Conservation (phyloP, 805 yeast species). For the Starmerella ratchasimensis region DNA sequence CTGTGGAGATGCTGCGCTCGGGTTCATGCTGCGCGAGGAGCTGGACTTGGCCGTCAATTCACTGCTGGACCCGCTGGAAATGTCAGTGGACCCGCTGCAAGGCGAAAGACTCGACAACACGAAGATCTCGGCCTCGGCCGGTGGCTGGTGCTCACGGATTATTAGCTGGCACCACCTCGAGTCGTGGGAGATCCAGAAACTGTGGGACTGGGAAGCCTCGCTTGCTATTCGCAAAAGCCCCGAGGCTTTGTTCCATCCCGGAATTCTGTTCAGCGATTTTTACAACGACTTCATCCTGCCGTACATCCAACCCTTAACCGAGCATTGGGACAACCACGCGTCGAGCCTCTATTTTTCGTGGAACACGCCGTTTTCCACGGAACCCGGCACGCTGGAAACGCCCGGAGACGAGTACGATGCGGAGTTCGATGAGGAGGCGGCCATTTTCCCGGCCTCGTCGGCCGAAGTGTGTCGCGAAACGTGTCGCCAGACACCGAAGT, state of each 20-base stretch:
- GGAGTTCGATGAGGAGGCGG: constrained; percentile 3
- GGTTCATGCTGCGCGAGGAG: constrained; percentile 21
- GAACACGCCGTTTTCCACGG: too few species aligned
- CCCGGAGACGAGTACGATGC: not conserved
- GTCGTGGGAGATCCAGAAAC: constrained; percentile 24
- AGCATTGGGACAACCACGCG: constrained; percentile 20
- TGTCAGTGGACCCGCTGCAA: constrained; percentile 21
- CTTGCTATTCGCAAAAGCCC: constrained; percentile 2
- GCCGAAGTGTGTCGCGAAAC: constrained; percentile 7
- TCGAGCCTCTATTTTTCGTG: not conserved
- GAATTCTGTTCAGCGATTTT: constrained; percentile 21
- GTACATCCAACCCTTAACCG: constrained; percentile 16
- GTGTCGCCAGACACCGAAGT: constrained; percentile 9
- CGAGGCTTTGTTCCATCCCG: constrained; percentile 19
- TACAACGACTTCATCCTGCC: constrained; percentile 28
- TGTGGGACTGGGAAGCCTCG: constrained; percentile 27
- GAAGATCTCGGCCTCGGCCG: constrained; percentile 6
- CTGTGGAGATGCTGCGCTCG: constrained; percentile 30
- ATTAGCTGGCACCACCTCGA: constrained; percentile 27
- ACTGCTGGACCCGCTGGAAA: constrained; percentile 4
- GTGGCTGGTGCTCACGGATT: constrained; percentile 26
- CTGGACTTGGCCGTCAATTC: constrained; percentile 13
- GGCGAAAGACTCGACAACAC: constrained; percentile 24
- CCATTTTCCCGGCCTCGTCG: constrained; percentile 7
- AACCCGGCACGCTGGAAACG: not conserved